Percentiles rank a stretch among this genome's conserved stretches.
Conservation (phyloP, 2,329 filamentous ascomycete genomes). For the Neocucurbitaria cava region DNA sequence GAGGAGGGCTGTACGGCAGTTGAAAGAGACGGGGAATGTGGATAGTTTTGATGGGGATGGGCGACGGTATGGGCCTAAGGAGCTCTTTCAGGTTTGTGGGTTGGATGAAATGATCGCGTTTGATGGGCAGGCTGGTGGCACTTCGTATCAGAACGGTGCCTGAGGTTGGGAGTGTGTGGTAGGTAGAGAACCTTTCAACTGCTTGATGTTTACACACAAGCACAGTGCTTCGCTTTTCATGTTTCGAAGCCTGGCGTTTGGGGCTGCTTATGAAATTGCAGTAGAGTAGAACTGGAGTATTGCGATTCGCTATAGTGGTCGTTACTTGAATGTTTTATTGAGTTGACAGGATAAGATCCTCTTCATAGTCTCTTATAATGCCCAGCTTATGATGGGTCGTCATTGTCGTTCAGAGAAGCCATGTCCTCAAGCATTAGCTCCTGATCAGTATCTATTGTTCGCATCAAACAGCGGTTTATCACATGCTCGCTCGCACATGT, state of each 20-base stretch:
- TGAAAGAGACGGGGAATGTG: slow-evolving; percentile 36
- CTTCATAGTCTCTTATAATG: background rate
- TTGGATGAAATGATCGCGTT: slow-evolving; percentile 59
- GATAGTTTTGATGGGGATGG: slow-evolving; percentile 49
- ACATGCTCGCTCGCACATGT: too few relatives aligned
- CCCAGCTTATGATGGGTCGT: background rate
- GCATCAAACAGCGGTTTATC: too few relatives aligned
- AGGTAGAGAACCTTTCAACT: background rate
- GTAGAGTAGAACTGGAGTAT: background rate
- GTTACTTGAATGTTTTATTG: background rate
- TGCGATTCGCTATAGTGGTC: background rate
- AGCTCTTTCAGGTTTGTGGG: slow-evolving; percentile 61
- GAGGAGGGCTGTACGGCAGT: slow-evolving; percentile 34
- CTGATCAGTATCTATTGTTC: too few relatives aligned
- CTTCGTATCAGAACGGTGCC: slow-evolving; percentile 33
- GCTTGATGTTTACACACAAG: background rate
- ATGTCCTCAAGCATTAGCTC: too few relatives aligned
- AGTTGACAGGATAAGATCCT: background rate
- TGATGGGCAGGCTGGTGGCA: slow-evolving; percentile 56
- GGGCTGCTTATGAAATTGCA: background rate
- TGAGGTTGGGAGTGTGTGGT: background rate
- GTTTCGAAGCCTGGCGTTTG: background rate
- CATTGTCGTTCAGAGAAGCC: too few relatives aligned
- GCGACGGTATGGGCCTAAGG: slow-evolving; percentile 55
- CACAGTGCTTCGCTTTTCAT: background rate